Conservation (phyloP, 208 protist genomes). For the Naegleria gruberi region DNA sequence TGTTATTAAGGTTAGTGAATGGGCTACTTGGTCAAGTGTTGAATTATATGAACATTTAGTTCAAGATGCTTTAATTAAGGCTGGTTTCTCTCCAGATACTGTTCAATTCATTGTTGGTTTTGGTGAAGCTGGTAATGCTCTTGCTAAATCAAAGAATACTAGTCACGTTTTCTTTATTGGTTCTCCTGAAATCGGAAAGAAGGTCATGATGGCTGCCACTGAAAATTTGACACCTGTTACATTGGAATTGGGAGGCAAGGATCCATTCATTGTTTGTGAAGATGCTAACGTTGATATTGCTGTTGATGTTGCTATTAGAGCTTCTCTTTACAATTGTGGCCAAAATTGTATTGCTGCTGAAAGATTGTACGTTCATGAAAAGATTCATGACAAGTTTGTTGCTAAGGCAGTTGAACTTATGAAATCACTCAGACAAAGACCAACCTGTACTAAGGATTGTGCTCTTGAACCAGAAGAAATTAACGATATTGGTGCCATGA, state of each 20-base stretch:
- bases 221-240: constrained; percentile 78
- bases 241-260: constrained; percentile 88
- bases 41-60: constrained; percentile 79
- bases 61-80: constrained; percentile 61
- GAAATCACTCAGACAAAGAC: constrained; percentile 62
- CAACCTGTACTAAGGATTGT: constrained; percentile 38
- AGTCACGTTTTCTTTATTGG: constrained; percentile 83
- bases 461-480: constrained; percentile 31
- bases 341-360: constrained; percentile 80
- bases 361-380: constrained; percentile 64
- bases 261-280: constrained; percentile 77
- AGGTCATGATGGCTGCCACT: constrained; percentile 75
- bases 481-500: constrained; percentile 79
- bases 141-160: constrained; percentile 58
- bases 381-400: constrained; percentile 67
- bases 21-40: constrained; percentile 71
- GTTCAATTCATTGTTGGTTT: constrained; percentile 81
- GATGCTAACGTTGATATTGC: constrained; percentile 76
- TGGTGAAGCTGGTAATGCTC: constrained; percentile 72
- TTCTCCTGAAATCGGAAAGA: constrained; percentile 68
- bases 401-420: constrained; percentile 50
- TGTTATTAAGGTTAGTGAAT: constrained; percentile 72
- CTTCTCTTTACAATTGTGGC: constrained; percentile 81
- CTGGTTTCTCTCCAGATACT: constrained; percentile 75
- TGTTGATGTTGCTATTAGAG: constrained; percentile 69